Percentiles rank a stretch among this genome's conserved stretches.
Conservation (phyloP, 768 basidiomycete species). For the Hericium erinaceus region DNA sequence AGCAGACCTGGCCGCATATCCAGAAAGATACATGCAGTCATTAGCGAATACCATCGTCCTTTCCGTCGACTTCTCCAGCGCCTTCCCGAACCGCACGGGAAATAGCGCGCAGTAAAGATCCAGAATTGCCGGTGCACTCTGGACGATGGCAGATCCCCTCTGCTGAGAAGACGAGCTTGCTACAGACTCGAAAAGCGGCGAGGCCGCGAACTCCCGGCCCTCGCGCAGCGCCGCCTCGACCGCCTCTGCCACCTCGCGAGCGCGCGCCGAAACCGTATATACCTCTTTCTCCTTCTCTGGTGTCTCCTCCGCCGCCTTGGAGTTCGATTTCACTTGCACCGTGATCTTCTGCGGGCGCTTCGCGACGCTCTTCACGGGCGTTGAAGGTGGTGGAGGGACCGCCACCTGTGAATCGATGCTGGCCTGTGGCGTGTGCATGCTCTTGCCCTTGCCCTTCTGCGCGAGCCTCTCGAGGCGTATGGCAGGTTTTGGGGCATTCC, state of each 20-base stretch:
- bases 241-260: conserved; percentile 7
- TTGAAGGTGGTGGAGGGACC: conserved; percentile 14
- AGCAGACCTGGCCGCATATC: conserved; percentile 13
- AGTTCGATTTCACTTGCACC: not conserved
- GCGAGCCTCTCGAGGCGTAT: conserved; percentile 50
- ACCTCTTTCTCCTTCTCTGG: conserved; percentile 1
- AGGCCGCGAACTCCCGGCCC: conserved; percentile 43
- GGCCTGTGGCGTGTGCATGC: conserved; percentile 20
- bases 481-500: conserved; percentile 39
- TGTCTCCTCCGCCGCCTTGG: not conserved
- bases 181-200: conserved; percentile 38
- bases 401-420: conserved; percentile 15
- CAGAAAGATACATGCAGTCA: conserved; percentile 61
- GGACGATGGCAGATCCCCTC: conserved; percentile 44
- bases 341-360: not conserved
- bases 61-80: conserved; percentile 39
- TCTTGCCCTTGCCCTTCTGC: conserved; percentile 39
- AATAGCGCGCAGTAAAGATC: conserved; percentile 77
- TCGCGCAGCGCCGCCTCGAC: conserved; percentile 10
- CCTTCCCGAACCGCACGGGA: conserved; percentile 47
- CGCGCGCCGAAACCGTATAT: conserved; percentile 6
- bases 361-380: conserved; percentile 15
- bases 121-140: conserved; percentile 55
- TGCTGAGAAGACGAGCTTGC: conserved; percentile 15
- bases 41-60: conserved; percentile 72